phyloP scores from a whole-genome alignment of 1,284 basidiomycete species.

The Somion occarium region DNA sequence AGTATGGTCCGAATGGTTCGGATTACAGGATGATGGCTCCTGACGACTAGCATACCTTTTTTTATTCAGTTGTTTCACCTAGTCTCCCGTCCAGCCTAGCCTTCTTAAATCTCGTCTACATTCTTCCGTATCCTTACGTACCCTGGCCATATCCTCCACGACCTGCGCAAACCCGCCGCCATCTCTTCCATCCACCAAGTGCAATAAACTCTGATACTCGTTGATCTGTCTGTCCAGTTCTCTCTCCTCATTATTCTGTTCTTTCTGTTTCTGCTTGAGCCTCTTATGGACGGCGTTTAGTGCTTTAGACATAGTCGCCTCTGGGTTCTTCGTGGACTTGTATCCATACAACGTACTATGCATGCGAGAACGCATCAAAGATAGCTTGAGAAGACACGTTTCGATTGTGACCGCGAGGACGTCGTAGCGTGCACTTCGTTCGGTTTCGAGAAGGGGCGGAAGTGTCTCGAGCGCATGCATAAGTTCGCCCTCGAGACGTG shows the following conservation, averaged over 20 bases:
- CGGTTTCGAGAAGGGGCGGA: conserved; percentile 24
- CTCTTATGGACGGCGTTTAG: conserved; percentile 30
- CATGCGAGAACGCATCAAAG: conserved; percentile 36
- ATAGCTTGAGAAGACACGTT: conserved; percentile 41
- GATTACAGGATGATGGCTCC: too few relatives aligned
- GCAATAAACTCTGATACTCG: conserved; percentile 38
- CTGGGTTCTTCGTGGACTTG: conserved; percentile 16
- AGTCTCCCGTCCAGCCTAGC: conserved; percentile 46
- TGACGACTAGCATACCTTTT: too few relatives aligned
- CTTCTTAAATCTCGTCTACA: conserved; percentile 42
- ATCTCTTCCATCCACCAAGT: conserved; percentile 34
- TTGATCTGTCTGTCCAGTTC: conserved; percentile 35
- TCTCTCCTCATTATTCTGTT: conserved; percentile 33
- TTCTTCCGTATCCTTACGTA: conserved; percentile 44
- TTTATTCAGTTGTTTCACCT: not conserved
- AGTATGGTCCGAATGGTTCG: too few relatives aligned
- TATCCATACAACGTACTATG: conserved; percentile 36
- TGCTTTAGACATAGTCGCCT: conserved; percentile 28
- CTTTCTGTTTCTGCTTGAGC: conserved; percentile 31
- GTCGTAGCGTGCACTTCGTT: conserved; percentile 29
- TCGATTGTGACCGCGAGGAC: conserved; percentile 41
- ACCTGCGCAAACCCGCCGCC: conserved; percentile 40
- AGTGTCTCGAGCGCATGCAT: conserved; percentile 24
- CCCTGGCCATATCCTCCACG: conserved; percentile 43
- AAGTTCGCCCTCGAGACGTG: conserved; percentile 28